Percentiles rank a stretch among this genome's conserved stretches.
phyloP scores from a whole-genome alignment of 2,329 filamentous ascomycete species.

The Tricladium varicosporioides region DNA sequence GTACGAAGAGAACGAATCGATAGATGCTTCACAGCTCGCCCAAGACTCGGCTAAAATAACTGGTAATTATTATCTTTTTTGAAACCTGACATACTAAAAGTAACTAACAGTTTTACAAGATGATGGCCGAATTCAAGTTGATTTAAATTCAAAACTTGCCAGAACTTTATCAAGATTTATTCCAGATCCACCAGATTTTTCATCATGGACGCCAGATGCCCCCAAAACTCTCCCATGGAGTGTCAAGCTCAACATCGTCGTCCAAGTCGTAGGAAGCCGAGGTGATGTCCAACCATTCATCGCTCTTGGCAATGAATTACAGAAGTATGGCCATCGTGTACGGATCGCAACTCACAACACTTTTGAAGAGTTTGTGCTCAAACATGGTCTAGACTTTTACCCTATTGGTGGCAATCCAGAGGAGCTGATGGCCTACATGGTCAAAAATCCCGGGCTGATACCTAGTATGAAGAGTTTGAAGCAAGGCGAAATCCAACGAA shows the following conservation, averaged over 20 bases:
- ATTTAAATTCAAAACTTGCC: background rate
- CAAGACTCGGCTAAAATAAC: background rate
- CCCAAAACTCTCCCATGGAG: background rate
- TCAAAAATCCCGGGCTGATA: constrained; percentile 81
- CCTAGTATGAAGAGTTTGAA: constrained; percentile 72
- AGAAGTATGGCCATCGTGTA: constrained; percentile 52
- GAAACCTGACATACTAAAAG: no score
- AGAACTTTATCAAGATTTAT: background rate
- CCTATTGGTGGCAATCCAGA: constrained; percentile 65
- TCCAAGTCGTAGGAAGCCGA: constrained; percentile 70
- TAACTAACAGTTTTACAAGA: no score
- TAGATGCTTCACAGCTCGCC: background rate
- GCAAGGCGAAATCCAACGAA: constrained; percentile 70
- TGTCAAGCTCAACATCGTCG: constrained; percentile 55
- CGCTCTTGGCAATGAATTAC: constrained; percentile 56
- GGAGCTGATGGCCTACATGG: constrained; percentile 85
- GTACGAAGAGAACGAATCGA: background rate
- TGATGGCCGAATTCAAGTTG: background rate
- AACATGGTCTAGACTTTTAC: constrained; percentile 55
- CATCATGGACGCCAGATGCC: background rate
- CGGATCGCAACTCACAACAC: constrained; percentile 54
- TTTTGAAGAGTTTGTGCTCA: constrained; percentile 52
- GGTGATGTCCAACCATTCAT: constrained; percentile 76
- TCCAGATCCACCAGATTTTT: background rate
- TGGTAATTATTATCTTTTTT: no score